Percentiles rank a stretch among this genome's conserved stretches.
Conservation (phyloP, 768 basidiomycete species). For the Hygrocybe punicea region DNA sequence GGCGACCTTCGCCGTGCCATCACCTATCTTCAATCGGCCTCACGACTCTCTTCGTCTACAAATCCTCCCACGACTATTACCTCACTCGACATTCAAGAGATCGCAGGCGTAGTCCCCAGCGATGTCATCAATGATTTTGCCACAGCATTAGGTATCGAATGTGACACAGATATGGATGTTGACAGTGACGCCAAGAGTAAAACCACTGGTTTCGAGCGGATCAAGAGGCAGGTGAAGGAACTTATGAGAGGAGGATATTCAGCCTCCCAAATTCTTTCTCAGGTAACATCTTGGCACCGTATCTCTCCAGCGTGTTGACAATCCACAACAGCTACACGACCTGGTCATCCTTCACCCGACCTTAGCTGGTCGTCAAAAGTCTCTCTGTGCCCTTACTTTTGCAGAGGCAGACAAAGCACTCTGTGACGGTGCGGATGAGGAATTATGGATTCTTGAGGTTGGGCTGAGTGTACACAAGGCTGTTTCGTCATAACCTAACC, state of each 20-base stretch:
- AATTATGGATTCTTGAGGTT: constrained; percentile 89
- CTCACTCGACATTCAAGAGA: constrained; percentile 84
- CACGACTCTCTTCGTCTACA: constrained; percentile 76
- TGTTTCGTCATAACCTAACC: constrained; percentile 31
- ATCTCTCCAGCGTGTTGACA: constrained; percentile 1
- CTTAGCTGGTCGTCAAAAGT: constrained; percentile 76
- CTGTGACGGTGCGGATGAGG: constrained; percentile 96
- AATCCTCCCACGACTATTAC: constrained; percentile 72
- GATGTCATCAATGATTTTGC: constrained; percentile 67
- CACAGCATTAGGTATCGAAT: constrained; percentile 66
- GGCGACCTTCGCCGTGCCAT: constrained; percentile 97
- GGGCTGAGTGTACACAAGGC: constrained; percentile 75
- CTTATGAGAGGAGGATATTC: constrained; percentile 89
- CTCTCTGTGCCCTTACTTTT: constrained; percentile 73
- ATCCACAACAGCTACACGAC: constrained; percentile 73
- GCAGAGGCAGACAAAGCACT: constrained; percentile 96
- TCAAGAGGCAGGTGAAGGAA: constrained; percentile 69
- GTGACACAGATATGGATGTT: constrained; percentile 50
- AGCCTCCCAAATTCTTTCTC: constrained; percentile 80
- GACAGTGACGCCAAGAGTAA: constrained; percentile 33
- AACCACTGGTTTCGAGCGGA: constrained; percentile 50
- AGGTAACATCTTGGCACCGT: constrained; percentile 51
- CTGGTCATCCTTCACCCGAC: constrained; percentile 79
- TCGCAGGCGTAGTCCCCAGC: constrained; percentile 91
- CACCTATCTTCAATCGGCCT: constrained; percentile 95